Evolutionary conservation across 768 basidiomycete species (phyloP), one percentile per base, ranked within the genome.

Genomic region (Hysterangium stoloniferum): DNA sequence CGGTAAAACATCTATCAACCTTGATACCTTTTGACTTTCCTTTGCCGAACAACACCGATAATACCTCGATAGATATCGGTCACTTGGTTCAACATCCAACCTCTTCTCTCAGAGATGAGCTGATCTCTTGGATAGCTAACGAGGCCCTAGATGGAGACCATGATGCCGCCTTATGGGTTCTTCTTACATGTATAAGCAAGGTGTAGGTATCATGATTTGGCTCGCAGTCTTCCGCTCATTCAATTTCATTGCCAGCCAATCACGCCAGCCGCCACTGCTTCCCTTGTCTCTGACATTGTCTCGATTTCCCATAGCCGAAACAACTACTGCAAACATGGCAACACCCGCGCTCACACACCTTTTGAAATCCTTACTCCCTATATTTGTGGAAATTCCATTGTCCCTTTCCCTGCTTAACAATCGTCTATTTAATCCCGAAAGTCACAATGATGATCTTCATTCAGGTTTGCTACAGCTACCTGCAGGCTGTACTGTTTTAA

Each of bases 381-480:
- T 79, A 22, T 66, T 78, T 6, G 64, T 72, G 3, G 68, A 66
- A 1, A 61, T 88, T 4, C 78, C 80, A 0, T 72, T 90, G 13
- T 80, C 86, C 6, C 68, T 89, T 13, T 69, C 77, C 25, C 61
- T 70, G 5, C 62, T 91, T 42, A 90, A 91, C 59, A 69, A 66
- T 20, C 58, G 64, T 1, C 24, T 29, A 15, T 89, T 86, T 58
- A 65, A 64, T 28, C 88, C 87, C 0, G 80, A 84, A 59, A 75
- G 74, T 57, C 80, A 78, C 41, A 78, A 80, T 52, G 75, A 87
- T 43, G 86, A 89, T 56, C 66, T 92, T 4, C 79, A 83, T 54
- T 78, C 84, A 1, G 88, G 89, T 2, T 74, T 74, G 55, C 68
- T 92, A 24, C 88, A 92, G 59, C 72, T 88, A 12, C 80, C 88